Evolutionary conservation across 345 rosid genomes (phyloP).

Genomic region (Aethionema arabicum): DNA sequence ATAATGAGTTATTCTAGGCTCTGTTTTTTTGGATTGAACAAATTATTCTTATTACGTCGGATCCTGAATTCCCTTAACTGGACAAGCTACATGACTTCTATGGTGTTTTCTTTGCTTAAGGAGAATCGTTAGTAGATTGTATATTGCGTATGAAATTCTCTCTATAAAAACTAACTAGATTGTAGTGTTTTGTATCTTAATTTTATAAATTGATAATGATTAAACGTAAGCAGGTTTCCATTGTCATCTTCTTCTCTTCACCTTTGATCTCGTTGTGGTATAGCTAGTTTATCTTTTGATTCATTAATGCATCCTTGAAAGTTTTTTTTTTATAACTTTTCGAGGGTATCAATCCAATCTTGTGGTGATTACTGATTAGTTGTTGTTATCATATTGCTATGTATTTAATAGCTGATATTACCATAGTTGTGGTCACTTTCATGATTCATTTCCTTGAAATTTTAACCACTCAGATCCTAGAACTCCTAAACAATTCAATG

Average conservation of each 20-base stretch:
- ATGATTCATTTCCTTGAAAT: neutral
- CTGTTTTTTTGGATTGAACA: neutral
- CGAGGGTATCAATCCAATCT: neutral
- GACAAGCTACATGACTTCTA: neutral
- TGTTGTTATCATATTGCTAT: neutral
- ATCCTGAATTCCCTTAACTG: slow-evolving; percentile 4
- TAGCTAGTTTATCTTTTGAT: neutral
- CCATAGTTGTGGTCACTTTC: neutral
- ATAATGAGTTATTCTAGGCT: neutral
- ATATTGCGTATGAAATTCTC: neutral
- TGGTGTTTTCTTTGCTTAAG: neutral
- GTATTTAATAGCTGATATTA: neutral
- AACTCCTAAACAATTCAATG: neutral
- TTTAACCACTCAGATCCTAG: neutral
- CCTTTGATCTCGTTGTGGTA: neutral
- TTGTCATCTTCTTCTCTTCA: neutral
- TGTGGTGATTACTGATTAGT: slow-evolving; percentile 2
- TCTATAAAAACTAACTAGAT: neutral
- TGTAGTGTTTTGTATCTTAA: slow-evolving; percentile 4
- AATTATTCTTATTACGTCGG: neutral
- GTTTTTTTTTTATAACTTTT: neutral
- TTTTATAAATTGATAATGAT: slow-evolving; percentile 6
- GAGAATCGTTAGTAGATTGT: neutral
- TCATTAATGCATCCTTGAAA: neutral
- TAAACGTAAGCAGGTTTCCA: neutral